A percentile compares a stretch with the other conserved stretches of the same genome.
Conservation (phyloP, 805 yeast genomes). For the Kodamaea sagamina region DNA sequence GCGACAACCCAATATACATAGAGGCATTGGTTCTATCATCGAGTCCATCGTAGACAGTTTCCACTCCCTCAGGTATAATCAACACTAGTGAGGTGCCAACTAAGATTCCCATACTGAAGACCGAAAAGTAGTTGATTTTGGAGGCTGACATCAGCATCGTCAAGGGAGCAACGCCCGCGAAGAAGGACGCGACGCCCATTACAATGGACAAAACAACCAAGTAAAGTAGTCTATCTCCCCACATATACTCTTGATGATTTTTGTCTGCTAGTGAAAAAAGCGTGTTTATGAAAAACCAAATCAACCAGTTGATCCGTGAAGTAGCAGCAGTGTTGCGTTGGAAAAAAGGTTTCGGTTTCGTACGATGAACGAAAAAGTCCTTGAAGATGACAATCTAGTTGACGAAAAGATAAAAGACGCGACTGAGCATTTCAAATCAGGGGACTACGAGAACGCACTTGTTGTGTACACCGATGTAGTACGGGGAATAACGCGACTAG, state of each 20-base stretch:
- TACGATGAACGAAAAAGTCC: not conserved
- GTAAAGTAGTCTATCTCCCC: not conserved
- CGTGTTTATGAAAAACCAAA: not conserved
- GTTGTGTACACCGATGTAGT: constrained; percentile 29
- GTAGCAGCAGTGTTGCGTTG: not conserved
- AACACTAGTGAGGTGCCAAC: constrained; percentile 60
- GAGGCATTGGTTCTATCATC: constrained; percentile 20
- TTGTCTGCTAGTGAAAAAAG: not conserved
- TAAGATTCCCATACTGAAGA: constrained; percentile 60
- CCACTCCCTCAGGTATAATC: constrained; percentile 68
- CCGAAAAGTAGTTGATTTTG: constrained; percentile 42
- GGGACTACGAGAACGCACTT: constrained; percentile 32
- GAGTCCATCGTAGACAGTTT: constrained; percentile 34
- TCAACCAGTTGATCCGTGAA: not conserved
- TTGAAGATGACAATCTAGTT: constrained; percentile 1
- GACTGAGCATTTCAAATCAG: constrained; percentile 32
- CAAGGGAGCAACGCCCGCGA: constrained; percentile 30
- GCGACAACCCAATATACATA: constrained; percentile 45
- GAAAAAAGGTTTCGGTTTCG: not conserved
- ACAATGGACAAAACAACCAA: constrained; percentile 14
- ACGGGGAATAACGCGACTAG: constrained; percentile 18
- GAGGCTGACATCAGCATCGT: constrained; percentile 26
- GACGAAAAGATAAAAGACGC: constrained; percentile 5
- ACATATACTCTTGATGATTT: not conserved
- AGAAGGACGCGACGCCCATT: constrained; percentile 24